Evolutionary conservation across 139 green algal genomes (phyloP).

Genomic region (Asterochloris sp.): DNA sequence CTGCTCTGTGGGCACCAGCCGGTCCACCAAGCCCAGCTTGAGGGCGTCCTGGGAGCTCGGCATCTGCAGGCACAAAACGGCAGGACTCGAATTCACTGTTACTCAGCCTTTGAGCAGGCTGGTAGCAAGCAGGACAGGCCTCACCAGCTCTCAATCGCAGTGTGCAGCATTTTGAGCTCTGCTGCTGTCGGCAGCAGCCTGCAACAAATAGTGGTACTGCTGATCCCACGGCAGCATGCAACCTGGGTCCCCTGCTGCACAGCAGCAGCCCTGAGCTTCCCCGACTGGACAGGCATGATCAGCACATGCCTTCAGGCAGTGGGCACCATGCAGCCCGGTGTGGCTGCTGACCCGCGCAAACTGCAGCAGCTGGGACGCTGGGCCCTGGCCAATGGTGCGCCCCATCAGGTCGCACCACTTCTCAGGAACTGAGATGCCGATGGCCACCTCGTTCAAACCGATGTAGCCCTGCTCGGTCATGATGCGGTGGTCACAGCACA

Average conservation of each 20-base stretch:
- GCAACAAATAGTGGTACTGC: too few relatives aligned
- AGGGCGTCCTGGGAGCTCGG: slow-evolving; percentile 45
- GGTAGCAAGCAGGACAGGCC: neutral
- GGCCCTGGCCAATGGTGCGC: slow-evolving; percentile 36
- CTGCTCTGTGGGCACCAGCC: slow-evolving; percentile 49
- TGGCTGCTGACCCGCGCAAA: slow-evolving; percentile 17
- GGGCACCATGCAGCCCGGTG: too few relatives aligned
- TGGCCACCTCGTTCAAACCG: slow-evolving; percentile 78
- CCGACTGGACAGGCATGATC: neutral
- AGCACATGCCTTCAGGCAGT: too few relatives aligned
- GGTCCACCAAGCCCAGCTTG: slow-evolving; percentile 69
- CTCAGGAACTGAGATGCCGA: slow-evolving; percentile 86
- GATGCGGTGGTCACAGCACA: slow-evolving; percentile 87
- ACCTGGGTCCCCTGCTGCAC: neutral
- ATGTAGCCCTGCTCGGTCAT: slow-evolving; percentile 65
- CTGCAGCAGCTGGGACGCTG: slow-evolving; percentile 59
- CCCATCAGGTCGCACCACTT: slow-evolving; percentile 77
- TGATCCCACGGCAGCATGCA: too few relatives aligned
- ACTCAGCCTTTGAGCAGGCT: neutral
- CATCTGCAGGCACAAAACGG: slow-evolving; percentile 9
- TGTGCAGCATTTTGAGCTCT: neutral
- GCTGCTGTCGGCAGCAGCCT: too few relatives aligned
- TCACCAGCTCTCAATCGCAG: neutral
- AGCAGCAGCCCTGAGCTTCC: slow-evolving; percentile 1
- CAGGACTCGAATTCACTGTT: neutral